A percentile compares a stretch with the other conserved stretches of the same genome.
Conservation (phyloP, 2,329 filamentous ascomycete species). For the Clarireedia homoeocarpa region DNA sequence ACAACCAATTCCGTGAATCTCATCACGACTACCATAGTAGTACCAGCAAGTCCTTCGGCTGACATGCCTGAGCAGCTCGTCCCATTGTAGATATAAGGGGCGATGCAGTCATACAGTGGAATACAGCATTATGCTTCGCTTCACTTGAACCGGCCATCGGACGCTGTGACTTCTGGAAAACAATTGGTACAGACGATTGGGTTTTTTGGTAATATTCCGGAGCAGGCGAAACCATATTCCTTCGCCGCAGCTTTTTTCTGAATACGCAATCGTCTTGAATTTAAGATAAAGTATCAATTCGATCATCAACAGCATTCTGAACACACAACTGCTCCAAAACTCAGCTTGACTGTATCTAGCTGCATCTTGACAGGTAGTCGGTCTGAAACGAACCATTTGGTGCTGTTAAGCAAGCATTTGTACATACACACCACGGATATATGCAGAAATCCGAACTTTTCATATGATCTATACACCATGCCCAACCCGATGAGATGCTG, state of each 20-base stretch:
- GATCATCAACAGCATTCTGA: too few species aligned
- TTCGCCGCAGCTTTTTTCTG: too few species aligned
- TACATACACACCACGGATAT: conserved; percentile 2
- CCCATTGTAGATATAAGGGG: neutral
- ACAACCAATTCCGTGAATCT: neutral
- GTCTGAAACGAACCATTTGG: neutral
- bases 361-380: too few species aligned
- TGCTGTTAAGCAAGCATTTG: conserved; percentile 1
- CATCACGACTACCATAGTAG: neutral
- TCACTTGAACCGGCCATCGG: conserved; percentile 2
- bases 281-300: too few species aligned
- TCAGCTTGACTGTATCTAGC: too few species aligned
- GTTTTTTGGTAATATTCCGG: neutral
- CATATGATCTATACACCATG: conserved; percentile 1
- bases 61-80: neutral
- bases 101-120: too few species aligned
- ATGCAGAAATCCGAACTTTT: conserved; percentile 1
- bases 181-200: neutral
- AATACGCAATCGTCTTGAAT: too few species aligned
- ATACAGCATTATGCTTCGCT: neutral
- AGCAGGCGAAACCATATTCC: too few species aligned
- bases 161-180: neutral
- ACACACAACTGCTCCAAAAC: too few species aligned
- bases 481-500: neutral
- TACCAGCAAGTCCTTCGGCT: neutral